Conservation (phyloP, 331 rosid species). For the Acacia concinna region DNA sequence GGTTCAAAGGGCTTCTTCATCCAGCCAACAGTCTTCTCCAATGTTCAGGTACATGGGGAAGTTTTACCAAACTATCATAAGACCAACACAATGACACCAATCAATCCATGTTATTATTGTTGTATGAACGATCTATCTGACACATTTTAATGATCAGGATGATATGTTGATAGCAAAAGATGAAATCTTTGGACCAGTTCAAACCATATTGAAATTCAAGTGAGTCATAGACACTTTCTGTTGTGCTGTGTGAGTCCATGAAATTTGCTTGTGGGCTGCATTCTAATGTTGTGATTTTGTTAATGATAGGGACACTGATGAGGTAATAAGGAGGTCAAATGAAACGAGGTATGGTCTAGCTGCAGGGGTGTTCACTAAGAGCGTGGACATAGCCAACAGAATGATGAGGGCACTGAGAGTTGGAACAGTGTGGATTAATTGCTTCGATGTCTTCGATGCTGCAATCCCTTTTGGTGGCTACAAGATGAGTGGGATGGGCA, state of each 20-base stretch:
- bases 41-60: constrained; percentile 57
- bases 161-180: constrained; percentile 85
- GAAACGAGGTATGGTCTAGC: constrained; percentile 67
- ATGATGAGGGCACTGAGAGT: constrained; percentile 67
- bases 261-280: neutral
- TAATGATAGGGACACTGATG: constrained; percentile 56
- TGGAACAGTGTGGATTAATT: constrained; percentile 84
- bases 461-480: constrained; percentile 91
- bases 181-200: constrained; percentile 93
- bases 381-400: constrained; percentile 58
- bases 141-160: constrained; percentile 46
- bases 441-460: constrained; percentile 90
- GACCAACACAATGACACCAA: neutral
- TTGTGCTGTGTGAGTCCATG: neutral
- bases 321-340: constrained; percentile 69
- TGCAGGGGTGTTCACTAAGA: constrained; percentile 77
- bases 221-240: constrained; percentile 35
- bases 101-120: too few relatives aligned
- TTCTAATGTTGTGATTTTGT: neutral
- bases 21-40: constrained; percentile 87
- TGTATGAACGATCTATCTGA: constrained; percentile 6
- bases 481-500: constrained; percentile 88
- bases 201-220: constrained; percentile 82
- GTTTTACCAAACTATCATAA: neutral
- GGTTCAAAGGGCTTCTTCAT: constrained; percentile 82